Conservation (phyloP, 768 basidiomycete genomes). For the Suillus spraguei region DNA sequence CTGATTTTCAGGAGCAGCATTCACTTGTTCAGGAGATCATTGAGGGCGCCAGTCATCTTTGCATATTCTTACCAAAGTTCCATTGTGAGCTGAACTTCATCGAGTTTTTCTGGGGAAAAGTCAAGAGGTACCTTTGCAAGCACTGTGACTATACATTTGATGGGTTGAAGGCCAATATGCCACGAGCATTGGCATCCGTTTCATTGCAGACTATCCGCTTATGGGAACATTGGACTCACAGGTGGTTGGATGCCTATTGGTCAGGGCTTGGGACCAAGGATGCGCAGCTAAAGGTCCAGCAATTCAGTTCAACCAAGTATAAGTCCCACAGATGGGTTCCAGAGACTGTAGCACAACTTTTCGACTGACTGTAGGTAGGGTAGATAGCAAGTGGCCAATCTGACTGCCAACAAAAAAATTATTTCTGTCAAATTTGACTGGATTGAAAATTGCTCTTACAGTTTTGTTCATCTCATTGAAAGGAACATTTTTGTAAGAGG, state of each 20-base stretch:
- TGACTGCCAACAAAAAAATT: neutral
- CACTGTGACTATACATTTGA: neutral
- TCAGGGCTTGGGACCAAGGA: conserved; percentile 15
- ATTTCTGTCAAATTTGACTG: conserved; percentile 8
- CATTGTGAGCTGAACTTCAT: neutral
- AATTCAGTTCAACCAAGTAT: conserved; percentile 17
- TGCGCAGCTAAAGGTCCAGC: conserved; percentile 15
- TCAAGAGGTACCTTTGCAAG: neutral
- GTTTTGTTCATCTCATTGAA: neutral
- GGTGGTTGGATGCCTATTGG: conserved; percentile 16
- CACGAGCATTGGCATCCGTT: neutral
- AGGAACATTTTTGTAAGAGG: neutral
- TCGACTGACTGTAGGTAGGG: neutral
- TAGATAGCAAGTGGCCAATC: conserved; percentile 1
- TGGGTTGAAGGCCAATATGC: neutral
- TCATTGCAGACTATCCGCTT: neutral
- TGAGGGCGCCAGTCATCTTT: neutral
- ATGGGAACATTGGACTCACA: conserved; percentile 4
- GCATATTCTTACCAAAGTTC: neutral
- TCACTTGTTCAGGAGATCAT: neutral
- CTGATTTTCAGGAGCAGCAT: neutral
- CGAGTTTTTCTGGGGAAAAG: neutral
- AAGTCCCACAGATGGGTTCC: neutral
- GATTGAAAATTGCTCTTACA: conserved; percentile 5
- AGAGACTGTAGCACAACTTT: neutral